Conservation (phyloP, 1,284 basidiomycete species). For the Irpex sp. region DNA sequence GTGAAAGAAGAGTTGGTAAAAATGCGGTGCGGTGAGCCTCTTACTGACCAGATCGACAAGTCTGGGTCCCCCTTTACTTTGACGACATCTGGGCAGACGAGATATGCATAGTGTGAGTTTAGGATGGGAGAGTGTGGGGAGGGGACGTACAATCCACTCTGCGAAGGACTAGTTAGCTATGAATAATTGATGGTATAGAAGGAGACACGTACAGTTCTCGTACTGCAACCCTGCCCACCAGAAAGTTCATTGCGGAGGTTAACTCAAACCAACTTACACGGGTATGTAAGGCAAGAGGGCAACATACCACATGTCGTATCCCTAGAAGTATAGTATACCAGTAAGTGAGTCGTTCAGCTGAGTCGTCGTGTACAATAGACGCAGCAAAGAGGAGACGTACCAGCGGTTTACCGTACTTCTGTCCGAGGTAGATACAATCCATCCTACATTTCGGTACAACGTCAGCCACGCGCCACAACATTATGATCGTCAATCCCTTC, state of each 20-base stretch:
- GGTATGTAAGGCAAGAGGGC: no score
- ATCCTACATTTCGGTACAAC: constrained; percentile 45
- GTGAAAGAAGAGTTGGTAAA: not conserved
- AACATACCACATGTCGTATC: constrained; percentile 54
- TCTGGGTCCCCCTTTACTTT: constrained; percentile 65
- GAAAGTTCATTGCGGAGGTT: no score
- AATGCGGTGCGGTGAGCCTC: not conserved
- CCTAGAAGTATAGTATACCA: constrained; percentile 25
- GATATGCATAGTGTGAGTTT: constrained; percentile 2
- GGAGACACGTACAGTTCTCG: constrained; percentile 62
- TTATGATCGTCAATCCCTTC: not conserved
- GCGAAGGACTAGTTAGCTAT: not conserved
- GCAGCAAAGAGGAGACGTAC: constrained; percentile 23
- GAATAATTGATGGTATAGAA: not conserved
- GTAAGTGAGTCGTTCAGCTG: no score
- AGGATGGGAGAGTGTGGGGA: not conserved
- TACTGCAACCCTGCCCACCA: constrained; percentile 57
- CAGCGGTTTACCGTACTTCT: constrained; percentile 60
- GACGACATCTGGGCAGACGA: constrained; percentile 59
- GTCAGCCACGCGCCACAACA: not conserved
- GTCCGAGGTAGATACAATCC: constrained; percentile 93
- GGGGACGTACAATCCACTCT: constrained; percentile 64
- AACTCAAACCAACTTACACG: no score
- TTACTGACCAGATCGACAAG: constrained; percentile 74
- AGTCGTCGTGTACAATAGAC: no score